Evolutionary conservation across 306 rosid genomes (phyloP), one percentile per base, ranked within the genome.

Genomic region (Cucurbita moschata): DNA sequence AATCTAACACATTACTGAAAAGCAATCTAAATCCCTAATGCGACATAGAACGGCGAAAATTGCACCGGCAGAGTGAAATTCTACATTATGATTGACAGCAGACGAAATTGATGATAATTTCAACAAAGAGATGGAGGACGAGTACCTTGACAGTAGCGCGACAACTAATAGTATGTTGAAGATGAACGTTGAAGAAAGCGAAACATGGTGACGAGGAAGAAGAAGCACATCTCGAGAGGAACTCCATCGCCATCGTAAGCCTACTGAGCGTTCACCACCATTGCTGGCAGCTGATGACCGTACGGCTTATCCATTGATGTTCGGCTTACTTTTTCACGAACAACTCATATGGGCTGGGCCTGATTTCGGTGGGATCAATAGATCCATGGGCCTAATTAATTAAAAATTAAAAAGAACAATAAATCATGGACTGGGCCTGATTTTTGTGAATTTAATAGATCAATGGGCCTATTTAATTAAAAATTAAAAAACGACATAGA

Each of bases 191-290:
- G 26, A 66, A 72, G 57, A 71, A 80, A 67, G 78, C 72, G 43
- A 77, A 46, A 46, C 55, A 18, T 39, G 12, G 37, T 18, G 54
- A 66, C 9, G 72, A 70, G 6, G 79, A 86, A 77, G 85, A 55
- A 71, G 76, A 52, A 42, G 83, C 74, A 57, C 86, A 85, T 82
- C 75, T 78, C 18, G 86, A 78, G 76, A 86, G 78, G 72, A 82
- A 65, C 79, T 85, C 94, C 97, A 87, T 91, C 52, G 81, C 65
- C 70, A 77, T 7, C 37, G 55, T 47, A 21, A 59, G 42, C n/a
- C 18, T 21, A 67, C 55, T 47, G 55, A 3, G 7, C 55, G 19
- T 46, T 67, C 72, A 8, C 55, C 66, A 60, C 66, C 72, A 67
- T 67, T 43, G 30, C 55, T 8, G 72, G 35, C 35, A 30, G 35